Conservation (phyloP, 2,329 filamentous ascomycete species). For the Penicillium sp. region DNA sequence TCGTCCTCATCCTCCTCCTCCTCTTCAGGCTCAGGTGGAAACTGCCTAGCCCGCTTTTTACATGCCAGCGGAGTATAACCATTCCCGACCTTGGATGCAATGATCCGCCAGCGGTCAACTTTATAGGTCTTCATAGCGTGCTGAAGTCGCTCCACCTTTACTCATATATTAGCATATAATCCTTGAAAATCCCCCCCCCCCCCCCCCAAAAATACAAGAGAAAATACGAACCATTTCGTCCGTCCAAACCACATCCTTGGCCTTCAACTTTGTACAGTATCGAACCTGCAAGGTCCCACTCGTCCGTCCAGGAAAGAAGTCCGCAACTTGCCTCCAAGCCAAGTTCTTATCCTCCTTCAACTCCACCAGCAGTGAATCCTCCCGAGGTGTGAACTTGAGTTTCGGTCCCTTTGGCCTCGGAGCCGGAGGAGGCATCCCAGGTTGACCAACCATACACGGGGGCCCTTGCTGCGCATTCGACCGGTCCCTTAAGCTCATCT, state of each 20-base stretch:
- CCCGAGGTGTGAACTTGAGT: constrained; percentile 89
- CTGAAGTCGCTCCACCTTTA: constrained; percentile 39
- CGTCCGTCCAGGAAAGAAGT: constrained; percentile 89
- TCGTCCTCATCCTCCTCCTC: neutral
- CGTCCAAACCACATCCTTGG: constrained; percentile 90
- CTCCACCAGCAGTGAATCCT: constrained; percentile 83
- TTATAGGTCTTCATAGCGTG: constrained; percentile 45
- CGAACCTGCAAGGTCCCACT: constrained; percentile 90
- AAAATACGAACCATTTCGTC: constrained; percentile 73
- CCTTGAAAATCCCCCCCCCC: neutral
- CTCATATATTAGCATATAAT: neutral
- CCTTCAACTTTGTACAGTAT: constrained; percentile 93
- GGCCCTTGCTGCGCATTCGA: constrained; percentile 50
- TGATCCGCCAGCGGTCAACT: constrained; percentile 83
- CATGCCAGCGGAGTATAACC: constrained; percentile 87
- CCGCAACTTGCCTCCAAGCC: constrained; percentile 96
- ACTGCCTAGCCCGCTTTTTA: constrained; percentile 69
- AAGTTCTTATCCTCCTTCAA: constrained; percentile 92
- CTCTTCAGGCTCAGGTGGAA: constrained; percentile 5
- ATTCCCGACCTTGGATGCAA: constrained; percentile 85
- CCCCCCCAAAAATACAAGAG: neutral
- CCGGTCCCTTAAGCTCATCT: constrained; percentile 50
- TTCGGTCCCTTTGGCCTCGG: constrained; percentile 81
- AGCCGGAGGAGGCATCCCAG: constrained; percentile 83
- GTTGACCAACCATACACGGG: constrained; percentile 82